Evolutionary conservation across 192 early-diverging fungal genomes (phyloP).

Genomic region (Lobosporangium transversale): DNA sequence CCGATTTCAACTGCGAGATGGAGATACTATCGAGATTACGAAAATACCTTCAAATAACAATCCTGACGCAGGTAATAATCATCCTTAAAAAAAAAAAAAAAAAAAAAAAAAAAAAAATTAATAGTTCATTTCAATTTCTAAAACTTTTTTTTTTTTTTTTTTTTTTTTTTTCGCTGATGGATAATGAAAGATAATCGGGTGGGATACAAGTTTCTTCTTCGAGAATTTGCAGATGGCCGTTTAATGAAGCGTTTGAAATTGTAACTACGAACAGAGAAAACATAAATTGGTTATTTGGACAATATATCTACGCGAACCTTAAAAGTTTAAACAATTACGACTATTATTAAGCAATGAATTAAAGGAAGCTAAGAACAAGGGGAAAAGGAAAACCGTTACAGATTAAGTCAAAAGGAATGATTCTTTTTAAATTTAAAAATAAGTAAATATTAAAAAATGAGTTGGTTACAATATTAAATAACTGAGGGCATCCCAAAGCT

Average conservation of each 20-base stretch:
- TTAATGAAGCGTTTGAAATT: no score
- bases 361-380: background rate
- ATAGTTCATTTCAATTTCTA: background rate
- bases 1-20: background rate
- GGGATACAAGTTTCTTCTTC: background rate
- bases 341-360: background rate
- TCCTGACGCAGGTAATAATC: background rate
- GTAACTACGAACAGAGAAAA: no score
- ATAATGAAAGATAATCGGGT: background rate
- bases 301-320: no score
- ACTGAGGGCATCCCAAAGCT: slow-evolving; percentile 14
- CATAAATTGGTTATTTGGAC: no score
- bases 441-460: slow-evolving; percentile 3
- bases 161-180: background rate
- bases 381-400: background rate
- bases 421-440: background rate
- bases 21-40: no score
- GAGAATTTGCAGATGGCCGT: background rate
- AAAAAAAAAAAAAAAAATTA: background rate
- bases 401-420: background rate
- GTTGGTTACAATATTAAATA: slow-evolving; percentile 10
- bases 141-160: background rate
- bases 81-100: background rate
- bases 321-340: no score
- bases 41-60: no score